Evolutionary conservation across 371 early-diverging fungal genomes (phyloP).

Genomic region (Mortierella sp.): DNA sequence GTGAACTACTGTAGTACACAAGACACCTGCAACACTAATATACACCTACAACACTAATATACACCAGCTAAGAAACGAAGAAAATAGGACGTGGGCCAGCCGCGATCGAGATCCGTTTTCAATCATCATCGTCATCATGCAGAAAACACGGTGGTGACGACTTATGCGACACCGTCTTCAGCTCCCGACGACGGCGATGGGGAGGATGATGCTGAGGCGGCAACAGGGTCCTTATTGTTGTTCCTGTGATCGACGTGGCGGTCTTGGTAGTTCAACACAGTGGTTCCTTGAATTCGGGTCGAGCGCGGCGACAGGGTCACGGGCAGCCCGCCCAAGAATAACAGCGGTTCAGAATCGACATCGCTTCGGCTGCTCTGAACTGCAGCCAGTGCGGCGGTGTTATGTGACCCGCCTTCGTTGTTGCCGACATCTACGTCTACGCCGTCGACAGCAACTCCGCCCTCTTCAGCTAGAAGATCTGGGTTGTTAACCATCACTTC

Average conservation of each 20-base stretch:
- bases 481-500: neutral
- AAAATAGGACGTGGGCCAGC: no score
- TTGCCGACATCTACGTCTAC: constrained; percentile 14
- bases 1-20: no score
- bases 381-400: constrained; percentile 44
- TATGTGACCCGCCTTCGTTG: constrained; percentile 25
- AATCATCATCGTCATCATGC: no score
- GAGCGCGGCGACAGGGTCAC: constrained; percentile 33
- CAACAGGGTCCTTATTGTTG: neutral
- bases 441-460: constrained; percentile 23
- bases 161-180: no score
- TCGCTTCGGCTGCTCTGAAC: constrained; percentile 53
- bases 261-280: constrained; percentile 3
- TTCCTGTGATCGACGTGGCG: neutral
- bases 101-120: no score
- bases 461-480: constrained; percentile 3
- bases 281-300: constrained; percentile 1
- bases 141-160: no score
- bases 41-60: no score
- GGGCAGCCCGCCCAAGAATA: constrained; percentile 48
- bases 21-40: no score
- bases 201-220: neutral
- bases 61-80: no score
- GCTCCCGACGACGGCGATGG: no score
- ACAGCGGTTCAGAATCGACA: constrained; percentile 45